Percentiles rank a stretch among this genome's conserved stretches.
These are phyloP conservation scores for Ophiostoma tasmaniense DNA, from an alignment of 2,329 filamentous ascomycete genomes.

Conservation along the genomic window DNA sequence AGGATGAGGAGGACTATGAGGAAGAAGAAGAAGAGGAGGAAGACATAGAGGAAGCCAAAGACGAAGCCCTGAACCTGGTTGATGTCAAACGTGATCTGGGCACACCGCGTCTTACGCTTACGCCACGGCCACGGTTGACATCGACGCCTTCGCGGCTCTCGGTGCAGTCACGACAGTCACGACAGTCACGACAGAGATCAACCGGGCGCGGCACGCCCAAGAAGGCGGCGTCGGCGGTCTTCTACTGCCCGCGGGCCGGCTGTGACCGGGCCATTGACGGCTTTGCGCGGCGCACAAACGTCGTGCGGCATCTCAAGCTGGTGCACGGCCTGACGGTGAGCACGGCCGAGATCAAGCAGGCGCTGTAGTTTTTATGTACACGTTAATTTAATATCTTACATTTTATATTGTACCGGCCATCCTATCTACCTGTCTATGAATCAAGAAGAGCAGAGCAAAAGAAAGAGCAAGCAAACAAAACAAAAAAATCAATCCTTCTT, in stretches of 20 bases:
- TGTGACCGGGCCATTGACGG: constrained; percentile 31
- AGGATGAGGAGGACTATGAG: neutral
- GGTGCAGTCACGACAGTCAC: too few relatives aligned
- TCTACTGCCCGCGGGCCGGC: constrained; percentile 25
- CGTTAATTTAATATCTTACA: neutral
- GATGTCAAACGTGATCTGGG: neutral
- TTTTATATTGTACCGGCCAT: constrained; percentile 1
- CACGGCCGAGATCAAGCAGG: neutral
- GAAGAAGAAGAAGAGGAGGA: neutral
- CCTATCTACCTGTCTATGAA: constrained; percentile 9
- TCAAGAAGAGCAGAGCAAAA: neutral
- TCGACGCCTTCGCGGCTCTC: neutral
- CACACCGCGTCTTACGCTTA: neutral
- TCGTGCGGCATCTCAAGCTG: constrained; percentile 37
- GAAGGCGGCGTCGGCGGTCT: neutral
- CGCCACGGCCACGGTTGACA: neutral
- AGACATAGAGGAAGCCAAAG: neutral
- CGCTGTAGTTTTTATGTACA: neutral
- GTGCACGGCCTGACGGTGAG: constrained; percentile 28
- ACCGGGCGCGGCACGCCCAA: neutral
- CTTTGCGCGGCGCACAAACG: constrained; percentile 31
- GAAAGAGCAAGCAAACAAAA: neutral
- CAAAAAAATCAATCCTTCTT: neutral
- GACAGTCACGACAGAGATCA: neutral
- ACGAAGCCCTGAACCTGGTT: neutral